Percentiles rank a stretch among this genome's conserved stretches.
Conservation (phyloP, 805 yeast genomes). For the Candida cerambycidarum region DNA sequence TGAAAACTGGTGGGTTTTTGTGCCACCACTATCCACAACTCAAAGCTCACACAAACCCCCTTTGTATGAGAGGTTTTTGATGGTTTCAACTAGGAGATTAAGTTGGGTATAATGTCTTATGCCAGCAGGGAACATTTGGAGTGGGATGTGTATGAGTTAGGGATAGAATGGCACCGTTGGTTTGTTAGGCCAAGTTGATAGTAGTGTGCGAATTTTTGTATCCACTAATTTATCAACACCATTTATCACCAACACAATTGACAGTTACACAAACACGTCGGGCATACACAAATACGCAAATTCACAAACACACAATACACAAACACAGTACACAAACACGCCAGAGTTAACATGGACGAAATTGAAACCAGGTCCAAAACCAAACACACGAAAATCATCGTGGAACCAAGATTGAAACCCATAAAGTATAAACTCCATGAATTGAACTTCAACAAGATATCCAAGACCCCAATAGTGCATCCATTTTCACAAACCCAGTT, state of each 20-base stretch:
- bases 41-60: background rate
- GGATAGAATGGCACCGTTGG: too few relatives aligned
- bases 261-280: too few relatives aligned
- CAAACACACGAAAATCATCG: constrained; percentile 13
- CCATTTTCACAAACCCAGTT: background rate
- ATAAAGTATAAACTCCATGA: constrained; percentile 7
- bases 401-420: constrained; percentile 16
- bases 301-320: background rate
- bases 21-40: background rate
- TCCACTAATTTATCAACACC: too few relatives aligned
- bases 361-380: constrained; percentile 23
- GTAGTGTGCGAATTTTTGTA: too few relatives aligned
- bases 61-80: background rate
- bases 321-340: background rate
- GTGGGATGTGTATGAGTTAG: too few relatives aligned
- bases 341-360: background rate
- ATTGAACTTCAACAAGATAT: constrained; percentile 6
- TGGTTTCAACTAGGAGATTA: too few relatives aligned
- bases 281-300: too few relatives aligned
- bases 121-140: too few relatives aligned
- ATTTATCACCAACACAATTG: too few relatives aligned
- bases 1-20: background rate
- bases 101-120: too few relatives aligned
- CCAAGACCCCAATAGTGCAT: constrained; percentile 4
- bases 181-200: too few relatives aligned